Base-by-base conservation (phyloP, 495 filamentous ascomycete species). In the Penicillium cataractarum region DNA sequence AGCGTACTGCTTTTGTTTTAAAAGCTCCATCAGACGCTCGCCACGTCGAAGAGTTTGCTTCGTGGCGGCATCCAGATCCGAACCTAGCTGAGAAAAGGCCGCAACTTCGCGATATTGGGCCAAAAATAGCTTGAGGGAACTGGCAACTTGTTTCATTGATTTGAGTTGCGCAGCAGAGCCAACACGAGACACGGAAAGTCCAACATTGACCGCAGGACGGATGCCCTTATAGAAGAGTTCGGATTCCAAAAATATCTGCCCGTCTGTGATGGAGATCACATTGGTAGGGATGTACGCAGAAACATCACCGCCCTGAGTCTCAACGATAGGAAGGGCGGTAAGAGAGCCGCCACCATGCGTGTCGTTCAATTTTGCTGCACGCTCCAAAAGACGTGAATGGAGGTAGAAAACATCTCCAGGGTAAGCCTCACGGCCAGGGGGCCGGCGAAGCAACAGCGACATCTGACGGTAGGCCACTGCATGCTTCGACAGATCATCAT, bases 151-250 rank as follows among this genome's bases (percentile, higher is more conserved):
- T 86, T 98, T 99, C 95, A 99, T 99, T 81, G 95, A 92, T 90
- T 99, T 99, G 82, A 99, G 88, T 86, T 99, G 95, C 75, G 95
- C 95, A 78, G 95, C 93, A 73, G 95, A 99, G 78, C 95, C 95
- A 87, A 99, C 95, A 90, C 95, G 95, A 74, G 95, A 99, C 65
- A 99, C 95, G 74, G 95, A 99, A 58, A 99, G 91, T 95, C 95
- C 95, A 89, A 99, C 95, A 87, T 99, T 99, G 83, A 99, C 98
- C 83, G 95, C 95, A 69, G 95, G 95, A 76, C 95, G 95, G 82
- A 99, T 82, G 96, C 95, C 95, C 90, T 99, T 99, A 89, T 99
- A 99, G 91, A 99, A 99, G 64, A 99, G 87, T 78, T 99, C 95
- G 68, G 95, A 78, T 84, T 99, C 95, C 87, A 99, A 88, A 91